Evolutionary conservation across 2,329 filamentous ascomycete species (phyloP).

Genomic region (Ploettnerulaceae sp.): DNA sequence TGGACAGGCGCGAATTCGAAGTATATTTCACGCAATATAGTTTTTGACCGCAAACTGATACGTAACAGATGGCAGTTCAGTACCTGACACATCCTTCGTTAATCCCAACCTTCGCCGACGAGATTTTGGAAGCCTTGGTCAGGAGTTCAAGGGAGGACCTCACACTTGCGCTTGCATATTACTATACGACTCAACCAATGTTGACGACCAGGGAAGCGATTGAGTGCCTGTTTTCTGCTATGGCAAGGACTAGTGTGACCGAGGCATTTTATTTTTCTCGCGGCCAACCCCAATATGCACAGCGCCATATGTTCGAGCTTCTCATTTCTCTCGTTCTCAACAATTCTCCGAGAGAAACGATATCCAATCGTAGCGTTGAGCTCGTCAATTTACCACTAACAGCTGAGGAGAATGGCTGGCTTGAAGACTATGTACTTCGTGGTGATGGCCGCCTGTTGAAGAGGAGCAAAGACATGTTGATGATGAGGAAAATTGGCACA

Average conservation of each 20-base stretch:
- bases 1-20: constrained; percentile 67
- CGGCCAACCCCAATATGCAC: constrained; percentile 55
- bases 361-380: constrained; percentile 57
- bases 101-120: constrained; percentile 75
- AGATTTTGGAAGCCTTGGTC: constrained; percentile 68
- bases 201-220: constrained; percentile 60
- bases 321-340: constrained; percentile 56
- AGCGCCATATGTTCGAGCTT: constrained; percentile 61
- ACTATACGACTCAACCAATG: constrained; percentile 68
- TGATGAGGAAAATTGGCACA: constrained; percentile 67
- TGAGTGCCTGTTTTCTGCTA: constrained; percentile 62
- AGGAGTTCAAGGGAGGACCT: constrained; percentile 56
- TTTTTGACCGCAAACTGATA: constrained; percentile 24
- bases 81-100: constrained; percentile 76
- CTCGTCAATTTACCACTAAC: constrained; percentile 71
- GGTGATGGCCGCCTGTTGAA: constrained; percentile 61
- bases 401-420: constrained; percentile 65
- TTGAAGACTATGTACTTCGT: constrained; percentile 61
- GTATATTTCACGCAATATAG: constrained; percentile 37
- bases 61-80: constrained; percentile 58
- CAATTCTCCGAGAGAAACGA: constrained; percentile 35
- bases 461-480: constrained; percentile 65
- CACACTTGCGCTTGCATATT: constrained; percentile 69
- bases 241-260: constrained; percentile 61
- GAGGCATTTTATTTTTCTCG: constrained; percentile 73